Evolutionary conservation across 257 asterid species (phyloP), one percentile per base, ranked within the genome.

Genomic region (Rehmannia glutinosa): DNA sequence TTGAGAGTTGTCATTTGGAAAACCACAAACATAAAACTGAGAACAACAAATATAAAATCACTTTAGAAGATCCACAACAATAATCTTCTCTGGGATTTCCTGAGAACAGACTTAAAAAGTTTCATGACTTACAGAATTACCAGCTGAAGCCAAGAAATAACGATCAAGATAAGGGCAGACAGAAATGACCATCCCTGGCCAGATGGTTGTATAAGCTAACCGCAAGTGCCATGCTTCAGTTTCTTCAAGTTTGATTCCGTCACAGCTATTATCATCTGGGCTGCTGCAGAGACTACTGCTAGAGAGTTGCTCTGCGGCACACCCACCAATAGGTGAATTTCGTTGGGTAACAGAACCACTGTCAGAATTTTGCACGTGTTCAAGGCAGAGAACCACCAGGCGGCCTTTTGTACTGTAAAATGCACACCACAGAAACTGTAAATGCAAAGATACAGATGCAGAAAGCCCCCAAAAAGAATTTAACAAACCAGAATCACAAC

Each of bases 151-250:
- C 76, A 93, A 74, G 83, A 93, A 88, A 75, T 81, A 90, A 42
- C 81, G 89, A 68, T 85, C 95, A 72, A 93, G 96, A 70, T 88
- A 93, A 38, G 96, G 81, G 77, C 92, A 90, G 70, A 93, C 83
- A 50, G 99, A 92, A 73, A 91, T 85, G 45, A 90, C 95, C 89
- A 82, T 83, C 56, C 99, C 99, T 1, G 86, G 84, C 97, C 94
- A 88, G 56, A 50, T 69, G 54, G 88, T 74, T 57, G 92, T 73
- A 79, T 64, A 85, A 71, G 92, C 83, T 74, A 82, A 66, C 58
- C 91, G 81, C 56, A 93, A 75, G 39, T 85, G 83, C 99, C 99
- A 93, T 66, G 86, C 81, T 80, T 82, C 94, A 43, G 86, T 78
- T 82, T 90, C 97, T 81, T 90, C 95, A 69, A 86, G 85, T 76